Evolutionary conservation across 2,329 filamentous ascomycete genomes (phyloP).

Genomic region (Paraphaeosphaeria sporulosa): DNA sequence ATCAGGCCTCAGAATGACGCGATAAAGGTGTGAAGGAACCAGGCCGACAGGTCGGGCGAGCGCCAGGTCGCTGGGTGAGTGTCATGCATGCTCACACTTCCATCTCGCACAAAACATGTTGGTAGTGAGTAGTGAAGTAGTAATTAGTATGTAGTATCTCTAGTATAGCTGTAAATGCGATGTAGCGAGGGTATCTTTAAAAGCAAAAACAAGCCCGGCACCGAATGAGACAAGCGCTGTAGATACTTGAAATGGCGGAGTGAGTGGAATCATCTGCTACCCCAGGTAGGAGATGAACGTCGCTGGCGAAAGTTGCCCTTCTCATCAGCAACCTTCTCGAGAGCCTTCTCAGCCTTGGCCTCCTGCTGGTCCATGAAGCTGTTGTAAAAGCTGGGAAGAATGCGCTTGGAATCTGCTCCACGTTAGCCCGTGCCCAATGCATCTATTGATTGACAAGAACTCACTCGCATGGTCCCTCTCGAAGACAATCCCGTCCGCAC

Average conservation of each 20-base stretch:
- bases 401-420: slow-evolving; percentile 40
- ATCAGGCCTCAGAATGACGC: slow-evolving; percentile 26
- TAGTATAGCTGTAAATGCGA: slow-evolving; percentile 10
- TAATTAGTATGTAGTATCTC: slow-evolving; percentile 8
- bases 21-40: slow-evolving; percentile 22
- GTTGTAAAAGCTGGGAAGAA: slow-evolving; percentile 46
- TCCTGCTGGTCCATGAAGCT: slow-evolving; percentile 45
- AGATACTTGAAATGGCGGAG: neutral
- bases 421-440: slow-evolving; percentile 22
- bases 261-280: slow-evolving; percentile 36
- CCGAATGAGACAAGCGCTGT: slow-evolving; percentile 6
- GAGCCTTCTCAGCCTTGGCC: slow-evolving; percentile 42
- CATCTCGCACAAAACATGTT: neutral
- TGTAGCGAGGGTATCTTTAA: slow-evolving; percentile 21
- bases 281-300: slow-evolving; percentile 47
- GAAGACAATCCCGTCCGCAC: slow-evolving; percentile 76
- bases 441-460: slow-evolving; percentile 29
- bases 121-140: neutral
- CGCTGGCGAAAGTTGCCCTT: slow-evolving; percentile 50
- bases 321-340: slow-evolving; percentile 48
- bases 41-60: slow-evolving; percentile 3
- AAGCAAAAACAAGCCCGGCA: slow-evolving; percentile 8
- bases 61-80: slow-evolving; percentile 14
- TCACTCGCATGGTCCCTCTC: slow-evolving; percentile 79
- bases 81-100: slow-evolving; percentile 1